Evolutionary conservation across 768 basidiomycete species (phyloP).

Genomic region (Brasilioporus rufonigricans): DNA sequence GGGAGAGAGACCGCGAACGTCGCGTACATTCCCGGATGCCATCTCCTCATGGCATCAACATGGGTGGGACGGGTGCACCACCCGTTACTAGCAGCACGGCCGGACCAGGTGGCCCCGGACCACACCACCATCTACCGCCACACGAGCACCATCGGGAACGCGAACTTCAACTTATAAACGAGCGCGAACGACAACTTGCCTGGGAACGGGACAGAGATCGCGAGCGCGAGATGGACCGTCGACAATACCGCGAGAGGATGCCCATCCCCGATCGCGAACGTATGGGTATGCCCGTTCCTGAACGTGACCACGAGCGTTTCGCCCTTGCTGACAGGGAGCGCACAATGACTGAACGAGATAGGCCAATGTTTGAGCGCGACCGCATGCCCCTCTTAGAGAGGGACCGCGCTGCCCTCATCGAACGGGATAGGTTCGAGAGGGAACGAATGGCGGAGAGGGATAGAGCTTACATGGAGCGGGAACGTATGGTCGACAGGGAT

Average conservation of each 20-base stretch:
- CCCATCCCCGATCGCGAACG: constrained; percentile 22
- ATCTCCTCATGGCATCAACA: constrained; percentile 22
- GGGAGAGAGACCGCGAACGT: constrained; percentile 32
- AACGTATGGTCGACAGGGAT: constrained; percentile 29
- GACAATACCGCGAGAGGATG: constrained; percentile 28
- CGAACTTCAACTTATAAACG: constrained; percentile 18
- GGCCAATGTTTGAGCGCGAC: constrained; percentile 24
- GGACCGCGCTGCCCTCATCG: constrained; percentile 19
- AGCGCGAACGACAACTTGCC: constrained; percentile 25
- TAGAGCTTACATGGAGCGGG: constrained; percentile 20
- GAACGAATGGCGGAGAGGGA: constrained; percentile 25
- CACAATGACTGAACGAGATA: constrained; percentile 19
- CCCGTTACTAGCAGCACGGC: constrained; percentile 2
- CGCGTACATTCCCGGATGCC: constrained; percentile 26
- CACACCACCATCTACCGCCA: constrained; percentile 16
- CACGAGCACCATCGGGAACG: constrained; percentile 29
- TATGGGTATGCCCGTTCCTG: constrained; percentile 16
- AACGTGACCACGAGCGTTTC: constrained; percentile 24
- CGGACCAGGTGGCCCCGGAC: constrained; percentile 22
- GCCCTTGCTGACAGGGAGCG: constrained; percentile 23
- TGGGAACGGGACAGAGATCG: constrained; percentile 29
- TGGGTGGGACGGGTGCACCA: constrained; percentile 8
- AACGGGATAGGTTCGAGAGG: constrained; percentile 24
- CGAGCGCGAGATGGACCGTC: constrained; percentile 27
- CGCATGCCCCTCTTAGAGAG: constrained; percentile 18